These are phyloP conservation scores for Colletotrichum sp. DNA, from an alignment of 2,329 filamentous ascomycete genomes.

Conservation along the genomic window DNA sequence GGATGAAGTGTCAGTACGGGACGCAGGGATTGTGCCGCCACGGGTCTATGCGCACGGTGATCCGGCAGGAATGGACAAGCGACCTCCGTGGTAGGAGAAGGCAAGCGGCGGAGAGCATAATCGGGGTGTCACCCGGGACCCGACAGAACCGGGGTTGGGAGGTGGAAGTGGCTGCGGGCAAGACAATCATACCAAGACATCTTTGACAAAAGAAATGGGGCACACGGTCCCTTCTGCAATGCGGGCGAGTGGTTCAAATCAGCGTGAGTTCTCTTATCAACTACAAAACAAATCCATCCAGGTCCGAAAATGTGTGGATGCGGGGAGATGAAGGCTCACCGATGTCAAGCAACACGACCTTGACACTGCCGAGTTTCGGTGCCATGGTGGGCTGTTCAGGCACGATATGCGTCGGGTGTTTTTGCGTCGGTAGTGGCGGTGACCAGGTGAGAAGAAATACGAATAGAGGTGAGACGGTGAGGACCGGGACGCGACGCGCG, in stretches of 20 bases:
- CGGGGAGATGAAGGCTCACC: constrained; percentile 46
- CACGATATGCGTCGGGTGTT: not conserved
- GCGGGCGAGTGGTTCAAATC: not conserved
- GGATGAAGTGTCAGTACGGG: not conserved
- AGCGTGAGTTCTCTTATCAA: not conserved
- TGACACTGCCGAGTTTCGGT: constrained; percentile 35
- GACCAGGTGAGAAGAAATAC: not conserved
- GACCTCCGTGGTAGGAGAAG: constrained; percentile 6
- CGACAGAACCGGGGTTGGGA: constrained; percentile 18
- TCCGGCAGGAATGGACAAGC: constrained; percentile 2
- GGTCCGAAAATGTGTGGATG: not conserved
- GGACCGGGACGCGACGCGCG: not conserved
- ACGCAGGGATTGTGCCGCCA: not conserved
- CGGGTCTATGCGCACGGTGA: not conserved
- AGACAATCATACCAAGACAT: constrained; percentile 71
- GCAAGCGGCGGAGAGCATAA: constrained; percentile 5
- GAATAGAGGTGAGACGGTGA: not conserved
- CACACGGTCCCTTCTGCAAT: constrained; percentile 78
- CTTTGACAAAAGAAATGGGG: constrained; percentile 84
- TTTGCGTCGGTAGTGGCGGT: not conserved
- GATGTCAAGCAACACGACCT: constrained; percentile 62
- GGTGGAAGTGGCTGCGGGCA: constrained; percentile 13
- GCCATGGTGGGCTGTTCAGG: constrained; percentile 31
- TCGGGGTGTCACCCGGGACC: constrained; percentile 20
- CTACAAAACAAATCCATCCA: not conserved